Evolutionary conservation across 148 eudicot species (phyloP).

Genomic region (Amaranthus palmeri): DNA sequence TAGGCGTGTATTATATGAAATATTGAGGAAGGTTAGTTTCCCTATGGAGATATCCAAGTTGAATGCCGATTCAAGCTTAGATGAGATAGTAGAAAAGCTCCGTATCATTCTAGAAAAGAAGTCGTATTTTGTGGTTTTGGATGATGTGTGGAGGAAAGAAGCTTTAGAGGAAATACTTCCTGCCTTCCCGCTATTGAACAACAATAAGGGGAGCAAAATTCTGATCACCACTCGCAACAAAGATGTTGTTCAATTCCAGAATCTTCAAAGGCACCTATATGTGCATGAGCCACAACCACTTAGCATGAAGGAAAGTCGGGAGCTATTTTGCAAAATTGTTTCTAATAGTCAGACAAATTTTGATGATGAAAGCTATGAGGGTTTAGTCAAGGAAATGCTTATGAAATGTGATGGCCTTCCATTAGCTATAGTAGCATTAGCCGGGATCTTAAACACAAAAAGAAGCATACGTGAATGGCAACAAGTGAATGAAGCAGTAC

Average conservation of each 20-base stretch:
- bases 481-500: conserved; percentile 4
- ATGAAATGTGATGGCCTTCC: conserved; percentile 32
- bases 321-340: conserved; percentile 28
- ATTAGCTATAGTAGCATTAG: conserved; percentile 32
- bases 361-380: conserved; percentile 8
- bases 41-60: not conserved
- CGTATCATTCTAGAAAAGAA: conserved; percentile 3
- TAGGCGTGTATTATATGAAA: conserved; percentile 14
- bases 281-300: conserved; percentile 23
- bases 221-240: conserved; percentile 29
- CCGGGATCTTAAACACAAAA: conserved; percentile 18
- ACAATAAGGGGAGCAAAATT: conserved; percentile 20
- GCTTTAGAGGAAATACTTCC: conserved; percentile 25
- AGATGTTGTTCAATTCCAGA: conserved; percentile 4
- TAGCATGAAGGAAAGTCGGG: conserved; percentile 28
- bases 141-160: conserved; percentile 29
- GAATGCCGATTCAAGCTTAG: conserved; percentile 2
- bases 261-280: conserved; percentile 1
- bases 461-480: conserved; percentile 13
- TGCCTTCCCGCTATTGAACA: not conserved
- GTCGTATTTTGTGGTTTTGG: conserved; percentile 24
- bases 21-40: conserved; percentile 14
- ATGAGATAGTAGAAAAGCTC: conserved; percentile 18
- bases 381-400: conserved; percentile 29
- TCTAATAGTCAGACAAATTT: not conserved